Evolutionary conservation across 768 basidiomycete genomes (phyloP), one percentile per base, ranked within the genome.

Genomic region (Coprinopsis cinerea): DNA sequence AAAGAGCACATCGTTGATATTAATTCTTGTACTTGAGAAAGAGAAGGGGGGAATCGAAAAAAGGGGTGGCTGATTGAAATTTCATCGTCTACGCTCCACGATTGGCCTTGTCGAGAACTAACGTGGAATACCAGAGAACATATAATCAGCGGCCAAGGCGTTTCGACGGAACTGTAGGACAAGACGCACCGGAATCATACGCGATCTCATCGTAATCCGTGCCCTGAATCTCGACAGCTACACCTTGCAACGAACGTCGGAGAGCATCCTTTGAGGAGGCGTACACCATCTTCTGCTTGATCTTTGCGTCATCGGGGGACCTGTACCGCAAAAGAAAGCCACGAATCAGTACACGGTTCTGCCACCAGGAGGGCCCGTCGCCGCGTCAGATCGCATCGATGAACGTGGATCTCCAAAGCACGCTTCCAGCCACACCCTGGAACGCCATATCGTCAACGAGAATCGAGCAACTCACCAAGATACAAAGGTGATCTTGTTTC

Each of bases 271-370:
- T 85, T 47, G 94, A 97, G 15, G 91, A 84, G 2, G 95, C 86
- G 69, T 80, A 87, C 58, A 96, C 59, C 93, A 97, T 97, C 83
- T 94, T 97, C 63, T 81, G 75, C 71, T 88, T 92, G 67, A 94
- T 77, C 70, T 80, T 88, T 35, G 92, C 83, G 36, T 65, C 68
- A 60, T 94, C 92, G 55, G 95, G 94, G 17, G 83, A 77, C 95
- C 95, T 97, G 60, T 4, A 18, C 13, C 15, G 25, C 62, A 34
- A 34, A 34, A 34, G 60, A 49, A 52, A 32, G 17, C 14, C 47
- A 40, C 32, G 47, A 34, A 64, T 72, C 53, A 68, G 66, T 48
- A 40, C 32, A 15, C 30, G 47, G n/a, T n/a, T n/a, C n/a, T n/a
- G n/a, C n/a, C n/a, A n/a, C n/a, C n/a, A n/a, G n/a, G n/a, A n/a